Conservation (phyloP, 2,329 filamentous ascomycete species). For the Pyrenophora tritici-repentis region DNA sequence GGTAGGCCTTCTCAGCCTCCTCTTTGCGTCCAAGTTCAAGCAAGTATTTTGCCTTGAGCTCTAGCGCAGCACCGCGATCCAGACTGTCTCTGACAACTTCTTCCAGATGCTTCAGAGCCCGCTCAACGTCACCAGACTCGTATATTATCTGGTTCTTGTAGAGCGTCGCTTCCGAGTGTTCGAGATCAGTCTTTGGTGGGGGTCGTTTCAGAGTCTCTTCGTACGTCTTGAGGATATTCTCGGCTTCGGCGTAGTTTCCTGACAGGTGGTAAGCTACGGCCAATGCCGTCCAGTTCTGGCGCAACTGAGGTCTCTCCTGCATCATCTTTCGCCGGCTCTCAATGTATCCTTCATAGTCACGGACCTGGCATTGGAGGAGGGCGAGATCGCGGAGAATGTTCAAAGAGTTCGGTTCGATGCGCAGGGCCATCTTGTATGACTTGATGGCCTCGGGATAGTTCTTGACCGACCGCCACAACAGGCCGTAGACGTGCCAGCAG, state of each 20-base stretch:
- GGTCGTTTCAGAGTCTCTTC: constrained; percentile 88
- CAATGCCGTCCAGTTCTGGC: constrained; percentile 97
- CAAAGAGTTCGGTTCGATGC: constrained; percentile 88
- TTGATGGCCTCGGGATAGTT: constrained; percentile 99
- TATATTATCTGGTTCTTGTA: constrained; percentile 97
- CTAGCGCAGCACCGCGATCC: constrained; percentile 83
- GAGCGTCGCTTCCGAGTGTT: constrained; percentile 90
- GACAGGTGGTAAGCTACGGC: constrained; percentile 90
- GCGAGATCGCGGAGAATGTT: constrained; percentile 95
- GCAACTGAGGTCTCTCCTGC: constrained; percentile 75
- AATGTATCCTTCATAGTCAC: constrained; percentile 92
- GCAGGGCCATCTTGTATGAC: constrained; percentile 94
- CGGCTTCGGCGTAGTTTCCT: constrained; percentile 83
- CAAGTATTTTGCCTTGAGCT: constrained; percentile 84
- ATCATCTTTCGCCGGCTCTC: constrained; percentile 88
- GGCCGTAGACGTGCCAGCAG: constrained; percentile 98
- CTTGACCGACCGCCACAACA: constrained; percentile 91
- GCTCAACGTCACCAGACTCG: constrained; percentile 80
- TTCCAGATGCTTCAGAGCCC: constrained; percentile 85
- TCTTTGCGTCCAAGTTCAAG: constrained; percentile 74
- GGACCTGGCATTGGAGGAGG: constrained; percentile 92
- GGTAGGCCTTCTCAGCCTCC: constrained; percentile 82
- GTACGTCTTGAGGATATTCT: constrained; percentile 88
- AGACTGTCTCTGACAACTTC: constrained; percentile 75
- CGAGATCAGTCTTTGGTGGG: constrained; percentile 77